Evolutionary conservation across 169 alveolate species (phyloP).

Genomic region (Plasmodium relictum): DNA sequence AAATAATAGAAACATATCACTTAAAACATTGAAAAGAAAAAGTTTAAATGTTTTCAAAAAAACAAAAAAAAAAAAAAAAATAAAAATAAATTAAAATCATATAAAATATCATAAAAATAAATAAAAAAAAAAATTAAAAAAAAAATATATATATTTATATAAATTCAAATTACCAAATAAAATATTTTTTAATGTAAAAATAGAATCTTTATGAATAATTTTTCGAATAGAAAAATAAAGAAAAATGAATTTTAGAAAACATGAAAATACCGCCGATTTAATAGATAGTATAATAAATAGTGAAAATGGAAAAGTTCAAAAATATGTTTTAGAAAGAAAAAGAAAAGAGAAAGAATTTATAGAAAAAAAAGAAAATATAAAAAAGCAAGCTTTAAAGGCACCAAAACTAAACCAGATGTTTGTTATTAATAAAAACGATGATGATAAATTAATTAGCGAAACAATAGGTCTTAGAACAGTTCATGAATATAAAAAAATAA

Average conservation of each 20-base stretch:
- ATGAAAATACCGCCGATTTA: constrained; percentile 68
- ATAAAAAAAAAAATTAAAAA: too few relatives aligned
- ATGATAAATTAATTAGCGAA: constrained; percentile 74
- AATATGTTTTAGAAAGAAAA: constrained; percentile 73
- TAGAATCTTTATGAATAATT: too few relatives aligned
- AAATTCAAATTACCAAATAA: too few relatives aligned
- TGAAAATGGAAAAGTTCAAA: constrained; percentile 78
- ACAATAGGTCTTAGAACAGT: constrained; percentile 73
- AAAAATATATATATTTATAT: too few relatives aligned
- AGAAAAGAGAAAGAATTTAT: constrained; percentile 69
- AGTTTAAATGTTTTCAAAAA: too few relatives aligned
- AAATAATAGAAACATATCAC: too few relatives aligned
- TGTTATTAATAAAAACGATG: constrained; percentile 70
- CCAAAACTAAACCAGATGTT: constrained; percentile 75
- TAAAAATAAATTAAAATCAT: too few relatives aligned
- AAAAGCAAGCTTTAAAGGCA: constrained; percentile 59
- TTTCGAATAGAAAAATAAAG: too few relatives aligned
- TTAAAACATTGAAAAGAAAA: too few relatives aligned
- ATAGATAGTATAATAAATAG: constrained; percentile 72
- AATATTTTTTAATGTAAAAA: too few relatives aligned
- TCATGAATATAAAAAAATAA: constrained; percentile 73
- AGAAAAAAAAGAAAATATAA: constrained; percentile 71
- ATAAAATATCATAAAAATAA: too few relatives aligned
- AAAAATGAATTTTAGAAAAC: constrained; percentile 68
- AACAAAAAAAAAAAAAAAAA: too few relatives aligned